Evolutionary conservation across 2,329 filamentous ascomycete genomes (phyloP).

Genomic region (Phialophora expanda): DNA sequence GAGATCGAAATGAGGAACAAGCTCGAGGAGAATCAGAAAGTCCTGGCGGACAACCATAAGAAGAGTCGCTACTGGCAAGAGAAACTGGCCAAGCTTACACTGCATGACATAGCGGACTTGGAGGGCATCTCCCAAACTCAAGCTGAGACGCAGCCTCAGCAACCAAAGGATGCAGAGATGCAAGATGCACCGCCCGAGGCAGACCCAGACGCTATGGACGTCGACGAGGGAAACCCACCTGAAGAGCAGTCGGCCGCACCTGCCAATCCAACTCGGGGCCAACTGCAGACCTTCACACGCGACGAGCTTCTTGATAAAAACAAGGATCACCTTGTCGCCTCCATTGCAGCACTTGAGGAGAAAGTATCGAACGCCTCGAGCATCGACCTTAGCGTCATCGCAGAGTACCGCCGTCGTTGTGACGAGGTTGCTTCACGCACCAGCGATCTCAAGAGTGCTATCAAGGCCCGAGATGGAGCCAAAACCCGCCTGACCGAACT

Average conservation of each 20-base stretch:
- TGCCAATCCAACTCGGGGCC: conserved; percentile 48
- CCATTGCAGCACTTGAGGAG: conserved; percentile 71
- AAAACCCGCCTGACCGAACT: conserved; percentile 94
- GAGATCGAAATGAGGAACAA: conserved; percentile 99
- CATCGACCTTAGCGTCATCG: conserved; percentile 86
- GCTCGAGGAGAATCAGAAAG: conserved; percentile 94
- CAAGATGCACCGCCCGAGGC: conserved; percentile 70
- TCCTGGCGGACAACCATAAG: conserved; percentile 82
- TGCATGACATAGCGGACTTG: conserved; percentile 81
- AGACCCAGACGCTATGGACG: conserved; percentile 58
- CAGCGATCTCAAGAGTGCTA: conserved; percentile 79
- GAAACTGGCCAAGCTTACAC: conserved; percentile 79
- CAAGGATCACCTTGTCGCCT: conserved; percentile 66
- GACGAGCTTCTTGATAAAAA: conserved; percentile 69
- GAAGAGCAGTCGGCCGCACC: conserved; percentile 44
- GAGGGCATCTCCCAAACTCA: conserved; percentile 29
- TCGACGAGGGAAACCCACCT: conserved; percentile 60
- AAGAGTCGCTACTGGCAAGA: conserved; percentile 85
- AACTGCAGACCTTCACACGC: conserved; percentile 78
- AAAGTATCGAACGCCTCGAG: conserved; percentile 77
- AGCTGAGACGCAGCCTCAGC: conserved; percentile 15
- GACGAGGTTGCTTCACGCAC: conserved; percentile 81
- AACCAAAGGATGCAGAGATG: conserved; percentile 24
- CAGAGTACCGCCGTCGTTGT: conserved; percentile 84
- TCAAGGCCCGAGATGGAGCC: conserved; percentile 78